Evolutionary conservation across 257 asterid species (phyloP).

Genomic region (Penstemon davidsonii): DNA sequence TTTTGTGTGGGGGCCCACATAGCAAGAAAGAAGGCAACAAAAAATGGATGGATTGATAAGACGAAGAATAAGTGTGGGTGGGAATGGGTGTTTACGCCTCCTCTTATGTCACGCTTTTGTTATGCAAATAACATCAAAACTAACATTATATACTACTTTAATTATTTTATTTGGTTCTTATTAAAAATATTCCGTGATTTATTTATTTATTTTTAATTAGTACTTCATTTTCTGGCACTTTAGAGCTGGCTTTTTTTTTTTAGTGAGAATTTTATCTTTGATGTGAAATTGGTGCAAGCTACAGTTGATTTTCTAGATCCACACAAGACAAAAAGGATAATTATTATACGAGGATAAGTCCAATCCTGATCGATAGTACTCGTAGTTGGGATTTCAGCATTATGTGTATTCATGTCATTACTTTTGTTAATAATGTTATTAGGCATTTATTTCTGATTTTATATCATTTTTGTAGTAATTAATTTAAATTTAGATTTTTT

Average conservation of each 20-base stretch:
- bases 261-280: too few species aligned
- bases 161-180: too few species aligned
- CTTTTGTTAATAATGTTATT: not conserved
- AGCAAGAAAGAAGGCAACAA: constrained; percentile 31
- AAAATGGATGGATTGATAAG: constrained; percentile 36
- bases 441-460: constrained; percentile 5
- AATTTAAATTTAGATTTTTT: too few species aligned
- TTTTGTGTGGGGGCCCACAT: constrained; percentile 30
- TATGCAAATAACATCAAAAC: constrained; percentile 1
- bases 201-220: not conserved
- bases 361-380: constrained; percentile 20
- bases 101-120: constrained; percentile 8
- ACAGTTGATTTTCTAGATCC: not conserved
- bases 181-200: not conserved
- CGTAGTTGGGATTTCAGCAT: constrained; percentile 31
- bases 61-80: constrained; percentile 39
- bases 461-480: not conserved
- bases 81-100: constrained; percentile 27
- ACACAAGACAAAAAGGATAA: constrained; percentile 25
- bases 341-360: constrained; percentile 26
- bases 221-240: too few species aligned
- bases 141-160: too few species aligned
- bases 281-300: too few species aligned
- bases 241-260: too few species aligned
- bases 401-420: not conserved